Evolutionary conservation across 148 eudicot genomes (phyloP), one percentile per base, ranked within the genome.

Genomic region (Rhododendron ovatum): DNA sequence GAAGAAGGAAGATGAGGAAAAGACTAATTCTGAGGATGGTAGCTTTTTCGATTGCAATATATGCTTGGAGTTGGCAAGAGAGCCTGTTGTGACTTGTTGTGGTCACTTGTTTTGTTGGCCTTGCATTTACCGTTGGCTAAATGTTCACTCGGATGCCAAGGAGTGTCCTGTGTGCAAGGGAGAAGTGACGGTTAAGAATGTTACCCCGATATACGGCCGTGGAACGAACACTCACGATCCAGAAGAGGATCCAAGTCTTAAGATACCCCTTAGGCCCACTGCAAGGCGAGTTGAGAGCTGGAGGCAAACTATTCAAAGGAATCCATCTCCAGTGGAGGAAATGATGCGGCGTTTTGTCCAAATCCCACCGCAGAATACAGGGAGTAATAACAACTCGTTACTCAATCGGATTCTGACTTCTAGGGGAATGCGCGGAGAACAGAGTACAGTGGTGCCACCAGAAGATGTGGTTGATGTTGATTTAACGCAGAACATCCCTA

Each of bases 41-140:
- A 90, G 96, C 59, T 96, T 92, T 80, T 96, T 94, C 57, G 94
- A 96, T 84, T 96, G 98, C 79, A 94, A 94, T 87, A 91, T 96
- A 87, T 96, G 98, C 88, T 90, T 96, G 88, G 96, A 94, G 78
- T 88, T 94, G 94, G 91, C 98, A 17, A 92, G 89, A 82, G 98
- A 96, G 13, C 98, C 98, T 4, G 91, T 95, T 85, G 95, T 95
- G 84, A 95, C 98, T 83, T 92, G 98, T 83, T 95, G 98, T 59
- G 98, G 98, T 80, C 98, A 95, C 90, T 90, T 95, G 86, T 95
- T 95, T 89, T 95, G 98, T 85, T 95, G 98, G 98, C 89, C 96
- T 3, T 95, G 98, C 78, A 91, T 95, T 55, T 95, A 94, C 90
- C 91, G 92, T 28, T 95, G 96, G 98, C 39, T 93, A 63, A 90